Conservation (phyloP, 2,329 filamentous ascomycete species). For the Curvularia eragrostidis region DNA sequence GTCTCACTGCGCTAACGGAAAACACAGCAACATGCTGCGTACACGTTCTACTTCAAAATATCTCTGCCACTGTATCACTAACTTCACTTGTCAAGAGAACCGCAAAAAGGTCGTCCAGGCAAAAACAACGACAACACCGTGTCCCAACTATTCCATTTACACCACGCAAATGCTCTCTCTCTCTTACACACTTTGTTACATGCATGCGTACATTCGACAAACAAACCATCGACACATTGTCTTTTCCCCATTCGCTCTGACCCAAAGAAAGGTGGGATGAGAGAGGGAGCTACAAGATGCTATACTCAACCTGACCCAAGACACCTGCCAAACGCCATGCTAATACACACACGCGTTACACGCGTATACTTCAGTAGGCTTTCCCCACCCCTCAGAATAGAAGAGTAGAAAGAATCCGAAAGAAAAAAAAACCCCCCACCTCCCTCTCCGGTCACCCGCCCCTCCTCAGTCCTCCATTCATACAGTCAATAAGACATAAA, state of each 20-base stretch:
- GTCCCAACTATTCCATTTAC: background rate
- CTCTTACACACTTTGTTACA: background rate
- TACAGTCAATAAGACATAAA: conserved; percentile 1
- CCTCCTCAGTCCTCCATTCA: background rate
- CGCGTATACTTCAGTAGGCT: background rate
- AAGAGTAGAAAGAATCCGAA: background rate
- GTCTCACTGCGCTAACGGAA: background rate
- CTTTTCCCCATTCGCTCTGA: background rate
- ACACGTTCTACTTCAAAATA: background rate
- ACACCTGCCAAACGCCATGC: conserved; percentile 22
- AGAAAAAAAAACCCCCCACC: background rate
- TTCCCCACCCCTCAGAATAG: background rate
- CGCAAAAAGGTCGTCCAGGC: background rate
- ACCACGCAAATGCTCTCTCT: background rate
- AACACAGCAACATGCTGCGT: background rate
- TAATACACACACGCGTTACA: conserved; percentile 16
- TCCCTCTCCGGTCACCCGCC: background rate
- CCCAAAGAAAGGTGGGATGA: background rate
- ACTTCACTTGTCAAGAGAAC: background rate
- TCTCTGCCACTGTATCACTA: background rate
- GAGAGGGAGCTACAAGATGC: background rate
- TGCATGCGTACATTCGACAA: background rate
- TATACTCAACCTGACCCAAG: background rate
- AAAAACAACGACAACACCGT: background rate
- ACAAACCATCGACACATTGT: background rate